These are phyloP conservation scores for Aspergillus pseudonomiae DNA, from an alignment of 2,329 filamentous ascomycete species.

Conservation along the genomic window DNA sequence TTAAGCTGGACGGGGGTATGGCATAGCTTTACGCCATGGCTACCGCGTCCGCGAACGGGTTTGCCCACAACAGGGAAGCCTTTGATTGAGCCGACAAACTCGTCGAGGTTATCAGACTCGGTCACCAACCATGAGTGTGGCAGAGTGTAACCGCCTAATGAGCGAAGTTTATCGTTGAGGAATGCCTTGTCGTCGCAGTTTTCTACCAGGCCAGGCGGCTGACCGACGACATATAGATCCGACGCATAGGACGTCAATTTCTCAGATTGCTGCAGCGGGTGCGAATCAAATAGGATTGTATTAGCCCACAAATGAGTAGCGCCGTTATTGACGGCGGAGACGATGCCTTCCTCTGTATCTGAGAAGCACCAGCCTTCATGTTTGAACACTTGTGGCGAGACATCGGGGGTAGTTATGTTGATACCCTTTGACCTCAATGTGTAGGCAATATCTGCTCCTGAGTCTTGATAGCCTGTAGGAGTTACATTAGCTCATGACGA, in stretches of 20 bases:
- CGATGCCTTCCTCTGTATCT: constrained; percentile 49
- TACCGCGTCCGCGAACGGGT: constrained; percentile 53
- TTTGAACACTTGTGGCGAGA: constrained; percentile 31
- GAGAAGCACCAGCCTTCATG: constrained; percentile 48
- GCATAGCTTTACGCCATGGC: constrained; percentile 55
- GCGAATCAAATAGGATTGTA: constrained; percentile 53
- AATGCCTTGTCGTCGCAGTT: constrained; percentile 56
- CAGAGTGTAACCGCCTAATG: constrained; percentile 42
- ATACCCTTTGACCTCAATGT: constrained; percentile 37
- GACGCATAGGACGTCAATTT: constrained; percentile 34
- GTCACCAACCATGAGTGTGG: constrained; percentile 41
- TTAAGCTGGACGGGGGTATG: constrained; percentile 31
- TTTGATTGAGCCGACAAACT: constrained; percentile 17
- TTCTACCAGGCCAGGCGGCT: constrained; percentile 52
- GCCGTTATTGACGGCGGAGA: constrained; percentile 42
- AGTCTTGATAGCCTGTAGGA: constrained; percentile 51
- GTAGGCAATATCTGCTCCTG: constrained; percentile 53
- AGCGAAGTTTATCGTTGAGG: constrained; percentile 49
- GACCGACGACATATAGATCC: constrained; percentile 46
- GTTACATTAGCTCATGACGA: constrained; percentile 2
- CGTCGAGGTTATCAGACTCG: constrained; percentile 18
- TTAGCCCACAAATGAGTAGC: constrained; percentile 56
- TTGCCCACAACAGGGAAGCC: constrained; percentile 51
- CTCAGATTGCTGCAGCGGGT: constrained; percentile 51
- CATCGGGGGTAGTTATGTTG: constrained; percentile 36